phyloP scores from a whole-genome alignment of 2,329 filamentous ascomycete genomes.

The Parafenestella ontariensis region DNA sequence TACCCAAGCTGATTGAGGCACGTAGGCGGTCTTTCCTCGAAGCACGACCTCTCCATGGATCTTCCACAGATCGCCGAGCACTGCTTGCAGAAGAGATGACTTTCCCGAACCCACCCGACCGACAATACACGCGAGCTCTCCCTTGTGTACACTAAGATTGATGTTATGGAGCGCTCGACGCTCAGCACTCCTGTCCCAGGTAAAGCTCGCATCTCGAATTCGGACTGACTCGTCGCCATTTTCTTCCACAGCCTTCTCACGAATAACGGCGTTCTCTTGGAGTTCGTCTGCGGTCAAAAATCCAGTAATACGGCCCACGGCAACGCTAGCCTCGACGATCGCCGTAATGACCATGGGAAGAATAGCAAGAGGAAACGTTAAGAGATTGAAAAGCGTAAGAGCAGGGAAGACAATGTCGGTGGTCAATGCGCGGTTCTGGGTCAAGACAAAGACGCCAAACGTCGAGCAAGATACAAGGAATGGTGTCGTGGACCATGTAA shows the following conservation, averaged over 20 bases:
- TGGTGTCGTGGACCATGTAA: slow-evolving; percentile 96
- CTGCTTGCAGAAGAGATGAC: slow-evolving; percentile 85
- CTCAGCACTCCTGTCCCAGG: slow-evolving; percentile 86
- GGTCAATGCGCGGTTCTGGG: slow-evolving; percentile 78
- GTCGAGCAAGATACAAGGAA: slow-evolving; percentile 98
- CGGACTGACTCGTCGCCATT: slow-evolving; percentile 84
- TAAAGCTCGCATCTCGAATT: slow-evolving; percentile 86
- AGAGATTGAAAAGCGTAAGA: slow-evolving; percentile 88
- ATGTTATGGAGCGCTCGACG: slow-evolving; percentile 77
- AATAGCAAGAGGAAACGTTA: slow-evolving; percentile 92
- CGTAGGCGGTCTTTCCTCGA: slow-evolving; percentile 85
- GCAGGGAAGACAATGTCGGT: slow-evolving; percentile 97
- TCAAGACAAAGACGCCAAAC: slow-evolving; percentile 92
- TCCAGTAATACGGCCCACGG: slow-evolving; percentile 81
- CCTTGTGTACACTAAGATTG: slow-evolving; percentile 87
- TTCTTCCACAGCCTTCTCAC: slow-evolving; percentile 73
- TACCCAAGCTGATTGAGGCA: slow-evolving; percentile 92
- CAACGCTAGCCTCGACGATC: slow-evolving; percentile 94
- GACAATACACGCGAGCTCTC: slow-evolving; percentile 90
- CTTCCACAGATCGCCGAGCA: slow-evolving; percentile 94
- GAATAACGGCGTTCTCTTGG: slow-evolving; percentile 79
- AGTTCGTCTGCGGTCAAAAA: slow-evolving; percentile 90
- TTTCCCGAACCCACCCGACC: slow-evolving; percentile 95
- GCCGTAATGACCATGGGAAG: slow-evolving; percentile 98
- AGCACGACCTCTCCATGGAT: slow-evolving; percentile 82